Percentiles rank a stretch among this genome's conserved stretches.
Conservation (phyloP, 371 early-diverging fungal species). For the Rhizopus arrhizus region DNA sequence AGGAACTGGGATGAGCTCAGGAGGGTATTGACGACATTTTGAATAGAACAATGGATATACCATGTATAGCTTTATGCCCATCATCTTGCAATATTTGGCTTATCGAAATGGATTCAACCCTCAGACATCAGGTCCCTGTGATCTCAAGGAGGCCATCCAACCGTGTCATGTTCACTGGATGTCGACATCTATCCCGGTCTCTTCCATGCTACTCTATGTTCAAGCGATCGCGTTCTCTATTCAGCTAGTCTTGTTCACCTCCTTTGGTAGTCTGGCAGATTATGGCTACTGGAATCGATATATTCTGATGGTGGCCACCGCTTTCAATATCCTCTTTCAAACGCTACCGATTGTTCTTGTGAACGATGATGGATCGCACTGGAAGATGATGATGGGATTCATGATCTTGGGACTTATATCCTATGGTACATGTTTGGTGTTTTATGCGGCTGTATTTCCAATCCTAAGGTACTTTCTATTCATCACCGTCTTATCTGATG, state of each 20-base stretch:
- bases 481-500: too few relatives aligned
- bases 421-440: conserved; percentile 51
- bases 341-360: conserved; percentile 41
- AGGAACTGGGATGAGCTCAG: background rate
- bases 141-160: conserved; percentile 26
- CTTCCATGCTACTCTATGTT: conserved; percentile 50
- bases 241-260: conserved; percentile 47
- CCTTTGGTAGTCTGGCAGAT: conserved; percentile 51
- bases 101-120: conserved; percentile 43
- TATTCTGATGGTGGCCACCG: conserved; percentile 41
- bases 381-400: conserved; percentile 52
- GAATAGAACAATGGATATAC: conserved; percentile 53
- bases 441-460: conserved; percentile 58
- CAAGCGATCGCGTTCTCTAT: conserved; percentile 53
- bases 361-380: conserved; percentile 46
- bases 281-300: conserved; percentile 51
- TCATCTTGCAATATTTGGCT: conserved; percentile 44
- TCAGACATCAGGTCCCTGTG: conserved; percentile 28
- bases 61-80: conserved; percentile 46
- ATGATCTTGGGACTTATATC: conserved; percentile 44
- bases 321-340: conserved; percentile 45
- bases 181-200: conserved; percentile 33
- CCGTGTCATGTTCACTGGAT: conserved; percentile 47
- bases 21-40: background rate
- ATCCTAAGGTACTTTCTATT: conserved; percentile 50